A percentile compares a stretch with the other conserved stretches of the same genome.
phyloP scores from a whole-genome alignment of 2,329 filamentous ascomycete genomes.

The Davidsoniella neocaledoniae region DNA sequence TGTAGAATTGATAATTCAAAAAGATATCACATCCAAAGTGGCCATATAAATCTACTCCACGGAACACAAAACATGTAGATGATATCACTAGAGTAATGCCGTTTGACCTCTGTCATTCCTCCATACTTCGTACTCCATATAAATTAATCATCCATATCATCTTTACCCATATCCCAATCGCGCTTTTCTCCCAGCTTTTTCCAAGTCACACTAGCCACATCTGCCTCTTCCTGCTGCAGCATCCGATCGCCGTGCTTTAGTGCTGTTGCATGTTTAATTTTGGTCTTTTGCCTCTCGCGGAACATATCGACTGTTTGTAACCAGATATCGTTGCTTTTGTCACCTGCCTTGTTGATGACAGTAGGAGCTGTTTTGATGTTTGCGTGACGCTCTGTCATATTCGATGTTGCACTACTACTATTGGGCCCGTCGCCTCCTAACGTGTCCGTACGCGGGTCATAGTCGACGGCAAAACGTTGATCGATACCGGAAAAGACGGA shows the following conservation, averaged over 20 bases:
- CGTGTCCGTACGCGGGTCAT: constrained; percentile 37
- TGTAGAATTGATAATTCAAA: no score
- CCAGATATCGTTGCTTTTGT: constrained; percentile 46
- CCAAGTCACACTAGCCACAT: constrained; percentile 49
- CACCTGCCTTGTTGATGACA: not conserved
- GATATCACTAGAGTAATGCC: no score
- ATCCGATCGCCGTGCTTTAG: no score
- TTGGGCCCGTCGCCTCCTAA: not conserved
- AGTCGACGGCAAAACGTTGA: constrained; percentile 54
- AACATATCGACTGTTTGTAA: constrained; percentile 62
- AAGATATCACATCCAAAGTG: no score
- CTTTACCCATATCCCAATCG: constrained; percentile 44
- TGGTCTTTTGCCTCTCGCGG: constrained; percentile 53
- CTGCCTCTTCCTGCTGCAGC: constrained; percentile 29
- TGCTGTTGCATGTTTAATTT: constrained; percentile 13
- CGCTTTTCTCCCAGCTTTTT: constrained; percentile 46
- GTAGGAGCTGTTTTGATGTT: no score
- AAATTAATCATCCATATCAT: constrained; percentile 11
- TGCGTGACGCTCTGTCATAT: no score
- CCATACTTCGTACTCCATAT: not conserved
- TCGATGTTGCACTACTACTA: not conserved
- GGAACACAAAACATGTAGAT: not conserved
- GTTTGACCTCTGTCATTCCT: no score
- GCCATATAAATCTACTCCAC: not conserved
- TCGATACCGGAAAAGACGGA: constrained; percentile 54